phyloP scores from a whole-genome alignment of 2,329 filamentous ascomycete species.

The Dactylonectria estremocensis region DNA sequence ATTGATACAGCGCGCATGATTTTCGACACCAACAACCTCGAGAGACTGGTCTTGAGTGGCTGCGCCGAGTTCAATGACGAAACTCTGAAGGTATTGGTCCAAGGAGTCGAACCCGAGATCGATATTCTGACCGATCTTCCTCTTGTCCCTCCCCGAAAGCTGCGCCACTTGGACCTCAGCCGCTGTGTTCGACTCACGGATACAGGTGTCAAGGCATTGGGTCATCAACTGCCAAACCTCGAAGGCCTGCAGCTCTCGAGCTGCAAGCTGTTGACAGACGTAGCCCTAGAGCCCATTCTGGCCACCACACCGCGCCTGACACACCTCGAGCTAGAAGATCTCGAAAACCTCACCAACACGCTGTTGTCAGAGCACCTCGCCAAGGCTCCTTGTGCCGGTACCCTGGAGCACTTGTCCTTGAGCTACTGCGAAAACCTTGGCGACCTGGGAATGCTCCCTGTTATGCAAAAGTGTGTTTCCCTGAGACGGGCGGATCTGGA shows the following conservation, averaged over 20 bases:
- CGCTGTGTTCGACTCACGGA: slow-evolving; percentile 83
- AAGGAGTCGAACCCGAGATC: slow-evolving; percentile 82
- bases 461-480: slow-evolving; percentile 81
- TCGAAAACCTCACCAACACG: slow-evolving; percentile 82
- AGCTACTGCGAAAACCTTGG: slow-evolving; percentile 91
- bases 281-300: slow-evolving; percentile 79
- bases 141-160: slow-evolving; percentile 81
- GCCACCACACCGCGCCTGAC: slow-evolving; percentile 83
- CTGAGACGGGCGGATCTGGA: slow-evolving; percentile 87
- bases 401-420: slow-evolving; percentile 85
- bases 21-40: slow-evolving; percentile 85
- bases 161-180: slow-evolving; percentile 89
- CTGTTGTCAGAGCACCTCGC: slow-evolving; percentile 81
- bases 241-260: slow-evolving; percentile 89
- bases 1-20: slow-evolving; percentile 79
- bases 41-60: slow-evolving; percentile 85
- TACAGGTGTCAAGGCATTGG: slow-evolving; percentile 78
- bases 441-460: slow-evolving; percentile 85
- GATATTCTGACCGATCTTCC: slow-evolving; percentile 85
- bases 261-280: slow-evolving; percentile 81
- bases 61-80: slow-evolving; percentile 85
- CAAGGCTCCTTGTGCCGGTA: slow-evolving; percentile 79
- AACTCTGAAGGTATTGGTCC: slow-evolving; percentile 80
- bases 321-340: slow-evolving; percentile 91
- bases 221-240: slow-evolving; percentile 81